Conservation (phyloP, 129 eudicot genomes). For the Erigeron canadensis region DNA sequence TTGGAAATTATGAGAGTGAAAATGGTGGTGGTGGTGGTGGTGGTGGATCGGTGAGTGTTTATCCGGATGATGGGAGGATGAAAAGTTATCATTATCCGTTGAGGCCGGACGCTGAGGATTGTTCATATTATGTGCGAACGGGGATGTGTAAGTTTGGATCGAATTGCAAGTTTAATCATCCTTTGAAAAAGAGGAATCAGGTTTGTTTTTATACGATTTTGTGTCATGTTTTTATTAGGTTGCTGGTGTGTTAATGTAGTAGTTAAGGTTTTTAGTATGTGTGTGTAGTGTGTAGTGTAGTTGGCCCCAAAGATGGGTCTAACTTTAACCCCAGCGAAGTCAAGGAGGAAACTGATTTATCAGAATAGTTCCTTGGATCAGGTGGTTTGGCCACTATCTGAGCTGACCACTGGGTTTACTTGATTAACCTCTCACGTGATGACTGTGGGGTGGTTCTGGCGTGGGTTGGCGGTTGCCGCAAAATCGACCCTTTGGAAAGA, state of each 20-base stretch:
- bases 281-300: too few species aligned
- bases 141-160: constrained; percentile 81
- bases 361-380: too few species aligned
- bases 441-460: too few species aligned
- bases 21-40: constrained; percentile 7
- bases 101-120: constrained; percentile 84
- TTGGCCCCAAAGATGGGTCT: too few species aligned
- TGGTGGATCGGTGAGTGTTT: constrained; percentile 24
- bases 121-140: constrained; percentile 66
- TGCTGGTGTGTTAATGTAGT: constrained; percentile 1
- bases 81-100: constrained; percentile 57
- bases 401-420: too few species aligned
- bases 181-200: constrained; percentile 58
- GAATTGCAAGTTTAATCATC: constrained; percentile 91
- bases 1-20: constrained; percentile 26
- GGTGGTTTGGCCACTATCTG: too few species aligned
- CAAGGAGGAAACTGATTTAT: too few species aligned
- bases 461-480: too few species aligned
- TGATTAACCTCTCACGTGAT: too few species aligned
- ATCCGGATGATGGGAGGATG: constrained; percentile 26
- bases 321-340: too few species aligned
- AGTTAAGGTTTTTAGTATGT: background rate
- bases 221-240: constrained; percentile 9
- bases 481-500: too few species aligned
- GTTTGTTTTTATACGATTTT: constrained; percentile 28